Conservation (phyloP, 164 flowering plant genomes). For the Paratinospora sagittata region DNA sequence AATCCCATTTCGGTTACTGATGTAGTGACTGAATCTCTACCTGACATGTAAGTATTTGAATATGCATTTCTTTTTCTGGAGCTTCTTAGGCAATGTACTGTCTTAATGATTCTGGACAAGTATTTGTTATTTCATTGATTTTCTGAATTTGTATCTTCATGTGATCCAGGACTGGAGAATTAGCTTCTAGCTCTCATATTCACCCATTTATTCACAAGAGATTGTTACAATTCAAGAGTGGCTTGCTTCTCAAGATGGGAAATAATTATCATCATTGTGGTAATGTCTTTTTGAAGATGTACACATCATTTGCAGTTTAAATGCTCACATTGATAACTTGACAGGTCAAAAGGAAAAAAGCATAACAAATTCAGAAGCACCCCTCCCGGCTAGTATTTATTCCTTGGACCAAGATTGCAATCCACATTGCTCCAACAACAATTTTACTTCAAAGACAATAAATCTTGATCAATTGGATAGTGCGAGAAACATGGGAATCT, state of each 20-base stretch:
- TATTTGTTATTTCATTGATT: not conserved
- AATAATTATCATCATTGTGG: constrained; percentile 23
- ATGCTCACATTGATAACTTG: constrained; percentile 7
- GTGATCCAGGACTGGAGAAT: constrained; percentile 34
- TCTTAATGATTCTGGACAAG: not conserved
- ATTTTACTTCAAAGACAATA: constrained; percentile 19
- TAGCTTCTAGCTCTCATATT: constrained; percentile 24
- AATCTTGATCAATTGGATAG: constrained; percentile 37
- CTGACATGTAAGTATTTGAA: constrained; percentile 28
- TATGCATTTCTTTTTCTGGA: constrained; percentile 2
- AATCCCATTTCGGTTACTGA: constrained; percentile 16
- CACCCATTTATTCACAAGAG: constrained; percentile 49
- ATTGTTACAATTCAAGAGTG: constrained; percentile 32
- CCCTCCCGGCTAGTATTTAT: constrained; percentile 27
- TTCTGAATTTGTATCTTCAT: not conserved
- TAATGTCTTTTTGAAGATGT: constrained; percentile 16
- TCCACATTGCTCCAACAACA: constrained; percentile 18
- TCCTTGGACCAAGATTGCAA: constrained; percentile 23
- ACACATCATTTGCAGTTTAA: constrained; percentile 6
- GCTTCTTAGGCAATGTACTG: not conserved
- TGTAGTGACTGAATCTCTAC: constrained; percentile 4
- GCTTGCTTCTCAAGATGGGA: constrained; percentile 15
- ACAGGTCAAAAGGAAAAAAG: constrained; percentile 35
- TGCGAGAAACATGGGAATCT: constrained; percentile 42
- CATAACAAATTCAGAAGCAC: constrained; percentile 20